These are phyloP conservation scores for Wickerhamiella shivajii DNA, from an alignment of 805 yeast genomes.

Conservation along the genomic window DNA sequence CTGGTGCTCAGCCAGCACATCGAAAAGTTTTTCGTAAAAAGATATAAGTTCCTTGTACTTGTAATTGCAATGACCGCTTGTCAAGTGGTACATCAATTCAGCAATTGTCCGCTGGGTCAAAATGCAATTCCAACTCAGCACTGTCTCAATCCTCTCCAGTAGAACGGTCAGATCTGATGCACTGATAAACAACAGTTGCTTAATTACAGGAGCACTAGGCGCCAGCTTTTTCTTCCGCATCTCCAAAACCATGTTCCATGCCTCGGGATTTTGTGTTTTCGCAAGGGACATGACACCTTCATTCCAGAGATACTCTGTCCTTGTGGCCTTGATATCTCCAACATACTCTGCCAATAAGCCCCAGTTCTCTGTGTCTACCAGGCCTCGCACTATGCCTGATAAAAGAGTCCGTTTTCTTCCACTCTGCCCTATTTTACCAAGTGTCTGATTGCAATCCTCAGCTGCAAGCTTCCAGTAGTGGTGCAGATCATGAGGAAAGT, in stretches of 20 bases:
- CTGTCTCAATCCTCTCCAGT: neutral
- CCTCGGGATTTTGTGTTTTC: neutral
- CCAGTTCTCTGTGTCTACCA: neutral
- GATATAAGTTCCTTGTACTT: neutral
- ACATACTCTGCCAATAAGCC: neutral
- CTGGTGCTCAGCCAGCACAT: neutral
- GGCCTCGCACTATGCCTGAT: conserved; percentile 2
- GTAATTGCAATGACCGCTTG: neutral
- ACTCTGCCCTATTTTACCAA: neutral
- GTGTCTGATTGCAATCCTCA: neutral
- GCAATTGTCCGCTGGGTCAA: neutral
- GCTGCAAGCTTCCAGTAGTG: neutral
- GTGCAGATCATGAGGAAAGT: conserved; percentile 3
- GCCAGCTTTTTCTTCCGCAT: conserved; percentile 1
- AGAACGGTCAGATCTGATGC: neutral
- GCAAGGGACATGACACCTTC: neutral
- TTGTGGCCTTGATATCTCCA: neutral
- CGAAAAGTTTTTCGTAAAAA: conserved; percentile 1
- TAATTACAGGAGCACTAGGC: neutral
- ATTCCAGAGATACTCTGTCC: conserved; percentile 4
- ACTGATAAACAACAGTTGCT: neutral
- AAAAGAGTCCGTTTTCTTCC: conserved; percentile 2
- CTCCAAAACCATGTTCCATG: conserved; percentile 1
- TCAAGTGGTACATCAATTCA: neutral
- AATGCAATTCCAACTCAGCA: neutral